Percentiles rank a stretch among this genome's conserved stretches.
These are phyloP conservation scores for Nakazawaea ernobii DNA, from an alignment of 805 yeast genomes.

Conservation along the genomic window DNA sequence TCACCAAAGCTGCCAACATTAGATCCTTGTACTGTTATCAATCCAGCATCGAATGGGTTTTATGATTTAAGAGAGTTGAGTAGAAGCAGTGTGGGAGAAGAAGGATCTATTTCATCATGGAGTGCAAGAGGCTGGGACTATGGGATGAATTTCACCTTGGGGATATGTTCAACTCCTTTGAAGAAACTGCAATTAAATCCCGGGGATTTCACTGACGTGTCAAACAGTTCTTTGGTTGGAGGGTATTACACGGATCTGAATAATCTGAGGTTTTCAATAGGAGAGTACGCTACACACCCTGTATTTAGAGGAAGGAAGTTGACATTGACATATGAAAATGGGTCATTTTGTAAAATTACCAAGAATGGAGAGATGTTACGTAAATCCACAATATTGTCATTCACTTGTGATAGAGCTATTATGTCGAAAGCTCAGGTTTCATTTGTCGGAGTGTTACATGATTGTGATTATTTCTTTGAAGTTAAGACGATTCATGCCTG, in stretches of 20 bases:
- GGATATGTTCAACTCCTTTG: conserved; percentile 61
- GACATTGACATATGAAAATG: conserved; percentile 63
- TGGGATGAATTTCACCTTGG: conserved; percentile 66
- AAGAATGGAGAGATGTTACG: conserved; percentile 44
- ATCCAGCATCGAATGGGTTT: conserved; percentile 38
- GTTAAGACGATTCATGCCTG: conserved; percentile 84
- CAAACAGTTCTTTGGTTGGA: conserved; percentile 42
- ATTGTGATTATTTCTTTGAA: conserved; percentile 81
- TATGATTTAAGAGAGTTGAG: conserved; percentile 38
- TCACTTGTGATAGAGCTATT: conserved; percentile 76
- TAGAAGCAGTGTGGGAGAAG: conserved; percentile 22
- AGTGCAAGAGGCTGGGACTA: conserved; percentile 64
- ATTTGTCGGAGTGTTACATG: conserved; percentile 65
- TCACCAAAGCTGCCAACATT: conserved; percentile 7
- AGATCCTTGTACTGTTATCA: conserved; percentile 37
- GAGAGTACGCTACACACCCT: conserved; percentile 57
- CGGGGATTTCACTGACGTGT: conserved; percentile 26
- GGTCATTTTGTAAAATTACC: conserved; percentile 47
- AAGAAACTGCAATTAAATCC: conserved; percentile 14
- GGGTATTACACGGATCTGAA: conserved; percentile 47
- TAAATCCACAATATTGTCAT: conserved; percentile 62
- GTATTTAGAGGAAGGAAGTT: conserved; percentile 66
- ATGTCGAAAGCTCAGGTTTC: conserved; percentile 57
- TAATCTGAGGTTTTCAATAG: conserved; percentile 48
- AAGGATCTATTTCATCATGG: conserved; percentile 45